A percentile compares a stretch with the other conserved stretches of the same genome.
These are phyloP conservation scores for Suillus subalutaceus DNA, from an alignment of 768 basidiomycete species.

Conservation along the genomic window DNA sequence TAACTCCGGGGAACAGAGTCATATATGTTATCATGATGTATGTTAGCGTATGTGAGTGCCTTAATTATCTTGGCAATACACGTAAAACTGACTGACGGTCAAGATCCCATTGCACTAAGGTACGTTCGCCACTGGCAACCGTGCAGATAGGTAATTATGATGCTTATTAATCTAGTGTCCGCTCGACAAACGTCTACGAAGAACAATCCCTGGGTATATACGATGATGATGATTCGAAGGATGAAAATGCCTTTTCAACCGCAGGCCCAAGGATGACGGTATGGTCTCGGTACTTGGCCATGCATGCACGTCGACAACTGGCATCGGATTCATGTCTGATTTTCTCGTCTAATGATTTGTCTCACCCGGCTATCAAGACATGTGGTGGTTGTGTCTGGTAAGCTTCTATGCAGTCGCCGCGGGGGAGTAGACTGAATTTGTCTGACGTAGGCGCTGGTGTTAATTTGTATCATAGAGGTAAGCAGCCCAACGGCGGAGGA, in stretches of 20 bases:
- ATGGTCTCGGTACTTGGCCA: conserved; percentile 77
- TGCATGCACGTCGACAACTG: conserved; percentile 86
- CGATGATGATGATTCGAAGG: conserved; percentile 51
- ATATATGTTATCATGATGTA: conserved; percentile 96
- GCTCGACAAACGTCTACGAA: conserved; percentile 94
- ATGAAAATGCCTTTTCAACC: conserved; percentile 44
- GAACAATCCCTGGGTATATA: conserved; percentile 89
- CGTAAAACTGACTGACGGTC: conserved; percentile 6
- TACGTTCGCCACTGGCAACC: conserved; percentile 24
- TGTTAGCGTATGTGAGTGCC: conserved; percentile 71
- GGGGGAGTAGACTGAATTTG: not conserved
- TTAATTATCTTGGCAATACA: conserved; percentile 4
- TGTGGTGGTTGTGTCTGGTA: conserved; percentile 84
- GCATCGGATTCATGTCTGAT: conserved; percentile 69
- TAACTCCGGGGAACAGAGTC: conserved; percentile 50
- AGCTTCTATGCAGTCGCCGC: not conserved
- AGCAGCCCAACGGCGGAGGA: conserved; percentile 18
- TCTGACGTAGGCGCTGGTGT: conserved; percentile 64
- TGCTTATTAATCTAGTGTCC: conserved; percentile 55
- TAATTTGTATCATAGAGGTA: conserved; percentile 94
- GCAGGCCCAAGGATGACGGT: conserved; percentile 57
- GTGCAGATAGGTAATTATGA: conserved; percentile 8
- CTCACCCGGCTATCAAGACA: conserved; percentile 54
- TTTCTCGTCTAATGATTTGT: not conserved
- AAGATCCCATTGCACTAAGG: conserved; percentile 85